A percentile compares a stretch with the other conserved stretches of the same genome.
Evolutionary conservation across 176 grass and related monocot species (phyloP).

Genomic region (Echinochloa phyllopogon): DNA sequence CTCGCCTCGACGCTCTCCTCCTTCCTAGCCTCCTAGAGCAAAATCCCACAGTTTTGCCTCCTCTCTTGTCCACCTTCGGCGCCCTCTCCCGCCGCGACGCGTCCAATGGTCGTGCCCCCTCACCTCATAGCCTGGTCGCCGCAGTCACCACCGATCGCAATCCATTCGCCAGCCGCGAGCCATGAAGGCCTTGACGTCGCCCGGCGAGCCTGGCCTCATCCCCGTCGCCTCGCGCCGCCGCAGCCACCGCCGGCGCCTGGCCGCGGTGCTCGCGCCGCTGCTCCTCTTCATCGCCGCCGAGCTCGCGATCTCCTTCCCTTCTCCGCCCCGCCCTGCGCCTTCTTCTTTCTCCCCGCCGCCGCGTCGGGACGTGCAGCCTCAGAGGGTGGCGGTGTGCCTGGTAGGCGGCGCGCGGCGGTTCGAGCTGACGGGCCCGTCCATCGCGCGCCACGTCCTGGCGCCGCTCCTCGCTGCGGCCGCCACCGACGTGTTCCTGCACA

Average conservation of each 20-base stretch:
- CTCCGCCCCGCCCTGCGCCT: neutral
- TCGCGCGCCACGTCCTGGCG: constrained; percentile 59
- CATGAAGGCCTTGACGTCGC: neutral
- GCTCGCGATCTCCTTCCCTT: constrained; percentile 16
- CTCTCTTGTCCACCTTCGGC: too few species aligned
- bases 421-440: constrained; percentile 75
- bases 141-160: neutral
- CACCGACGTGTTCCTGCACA: constrained; percentile 77
- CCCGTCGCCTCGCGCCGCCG: neutral
- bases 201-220: neutral
- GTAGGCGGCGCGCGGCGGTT: constrained; percentile 77
- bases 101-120: neutral
- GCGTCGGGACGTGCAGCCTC: neutral
- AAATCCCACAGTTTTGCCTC: too few species aligned
- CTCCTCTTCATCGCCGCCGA: constrained; percentile 37
- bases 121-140: neutral
- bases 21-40: too few species aligned
- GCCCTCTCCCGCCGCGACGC: neutral
- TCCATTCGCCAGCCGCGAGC: neutral
- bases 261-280: constrained; percentile 24
- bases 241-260: neutral
- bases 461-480: constrained; percentile 7
- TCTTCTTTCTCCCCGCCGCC: neutral
- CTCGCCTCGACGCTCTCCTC: too few species aligned
- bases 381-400: constrained; percentile 62